Evolutionary conservation across 805 yeast species (phyloP).

Genomic region (Wickerhamiella slavikovae): DNA sequence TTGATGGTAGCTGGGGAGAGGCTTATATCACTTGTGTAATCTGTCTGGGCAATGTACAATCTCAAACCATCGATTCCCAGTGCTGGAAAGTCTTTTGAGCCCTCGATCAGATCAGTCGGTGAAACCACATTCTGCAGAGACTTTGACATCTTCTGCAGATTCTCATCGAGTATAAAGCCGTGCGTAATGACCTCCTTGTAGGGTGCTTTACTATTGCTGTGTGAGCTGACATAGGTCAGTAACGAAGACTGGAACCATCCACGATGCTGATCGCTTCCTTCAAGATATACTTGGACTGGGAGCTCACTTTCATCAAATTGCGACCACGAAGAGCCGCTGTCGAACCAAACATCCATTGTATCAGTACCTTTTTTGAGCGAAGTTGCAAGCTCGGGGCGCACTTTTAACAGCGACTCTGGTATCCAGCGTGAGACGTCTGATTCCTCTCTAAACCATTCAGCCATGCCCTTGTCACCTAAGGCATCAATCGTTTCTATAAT

Average conservation of each 20-base stretch:
- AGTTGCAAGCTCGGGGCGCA: slow-evolving; percentile 20
- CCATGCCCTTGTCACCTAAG: slow-evolving; percentile 27
- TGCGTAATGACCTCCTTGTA: slow-evolving; percentile 66
- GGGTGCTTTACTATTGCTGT: slow-evolving; percentile 30
- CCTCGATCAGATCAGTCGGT: slow-evolving; percentile 39
- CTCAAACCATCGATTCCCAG: slow-evolving; percentile 84
- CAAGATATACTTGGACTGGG: slow-evolving; percentile 52
- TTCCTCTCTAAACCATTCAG: slow-evolving; percentile 46
- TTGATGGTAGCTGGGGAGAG: slow-evolving; percentile 51
- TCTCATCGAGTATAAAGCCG: slow-evolving; percentile 78
- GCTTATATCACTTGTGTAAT: slow-evolving; percentile 62
- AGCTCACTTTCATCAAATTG: slow-evolving; percentile 25
- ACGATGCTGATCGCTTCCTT: slow-evolving; percentile 96
- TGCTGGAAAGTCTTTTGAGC: slow-evolving; percentile 15
- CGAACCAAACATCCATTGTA: slow-evolving; percentile 99
- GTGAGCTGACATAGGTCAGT: slow-evolving; percentile 45
- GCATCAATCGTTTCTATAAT: slow-evolving; percentile 35
- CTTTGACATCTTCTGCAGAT: slow-evolving; percentile 83
- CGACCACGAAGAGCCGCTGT: slow-evolving; percentile 87
- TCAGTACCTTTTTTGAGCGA: slow-evolving; percentile 50
- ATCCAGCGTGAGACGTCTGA: slow-evolving; percentile 46
- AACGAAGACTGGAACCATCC: slow-evolving; percentile 98
- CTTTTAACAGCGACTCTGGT: slow-evolving; percentile 26
- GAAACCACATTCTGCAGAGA: slow-evolving; percentile 65
- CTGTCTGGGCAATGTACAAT: slow-evolving; percentile 75